Conservation (phyloP, 352 stramenopile genomes). For the Pseudoperonospora humuli region DNA sequence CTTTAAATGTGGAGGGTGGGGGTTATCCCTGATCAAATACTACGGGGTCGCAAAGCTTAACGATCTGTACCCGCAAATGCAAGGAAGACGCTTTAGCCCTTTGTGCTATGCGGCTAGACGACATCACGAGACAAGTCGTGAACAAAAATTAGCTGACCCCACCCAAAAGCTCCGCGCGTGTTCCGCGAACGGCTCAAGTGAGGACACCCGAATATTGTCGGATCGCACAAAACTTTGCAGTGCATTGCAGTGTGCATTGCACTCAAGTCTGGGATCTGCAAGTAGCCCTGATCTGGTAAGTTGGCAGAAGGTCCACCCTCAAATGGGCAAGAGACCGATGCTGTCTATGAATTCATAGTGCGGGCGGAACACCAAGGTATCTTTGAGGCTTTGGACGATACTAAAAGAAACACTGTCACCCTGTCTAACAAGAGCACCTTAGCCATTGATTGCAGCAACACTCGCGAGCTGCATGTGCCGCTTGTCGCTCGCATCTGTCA, state of each 20-base stretch:
- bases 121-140: conserved; percentile 5
- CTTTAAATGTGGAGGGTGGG: too few relatives aligned
- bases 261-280: conserved; percentile 18
- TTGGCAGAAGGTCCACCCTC: conserved; percentile 26
- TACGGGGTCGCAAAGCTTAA: too few relatives aligned
- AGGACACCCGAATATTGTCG: conserved; percentile 17
- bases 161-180: conserved; percentile 12
- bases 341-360: conserved; percentile 2
- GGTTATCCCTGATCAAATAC: too few relatives aligned
- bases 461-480: background rate
- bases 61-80: background rate
- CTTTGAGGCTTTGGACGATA: too few relatives aligned
- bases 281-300: conserved; percentile 1
- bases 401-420: too few relatives aligned
- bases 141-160: conserved; percentile 7
- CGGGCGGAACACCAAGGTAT: conserved; percentile 11
- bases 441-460: too few relatives aligned
- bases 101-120: background rate
- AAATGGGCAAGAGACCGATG: background rate
- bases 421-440: background rate
- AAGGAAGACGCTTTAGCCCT: conserved; percentile 13
- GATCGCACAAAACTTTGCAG: conserved; percentile 7
- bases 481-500: conserved; percentile 5
- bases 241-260: background rate
- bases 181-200: conserved; percentile 22